Evolutionary conservation across 805 yeast species (phyloP), one percentile per base, ranked within the genome.

Genomic region (Ogataea glucozyma): DNA sequence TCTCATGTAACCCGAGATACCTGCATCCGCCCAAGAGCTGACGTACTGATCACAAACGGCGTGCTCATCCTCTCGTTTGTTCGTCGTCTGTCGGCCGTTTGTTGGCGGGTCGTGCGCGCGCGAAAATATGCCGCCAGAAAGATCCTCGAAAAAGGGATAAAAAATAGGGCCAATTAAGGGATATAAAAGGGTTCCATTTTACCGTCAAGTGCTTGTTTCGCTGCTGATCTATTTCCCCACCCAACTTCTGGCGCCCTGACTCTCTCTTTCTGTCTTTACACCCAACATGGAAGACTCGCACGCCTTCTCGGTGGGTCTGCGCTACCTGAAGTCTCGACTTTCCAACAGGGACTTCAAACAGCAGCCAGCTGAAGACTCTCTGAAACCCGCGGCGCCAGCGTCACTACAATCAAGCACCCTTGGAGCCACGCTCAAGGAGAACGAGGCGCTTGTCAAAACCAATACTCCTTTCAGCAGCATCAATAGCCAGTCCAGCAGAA

Each of bases 241-340:
- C 11, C 20, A 13, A 17, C 19, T 19, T 5, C 23, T n/a, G n/a
- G n/a, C n/a, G n/a, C 34, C 23, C 13, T 18, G n/a, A 26, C 7
- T 9, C 31, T 26, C 13, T 26, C 8, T 8, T 8, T 14, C 11
- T 18, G 31, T 13, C 17, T 14, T 31, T 26, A 34, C 12, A 27
- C 18, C 16, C 17, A 16, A 9, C 13, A 52, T 49, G 50, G 58
- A 53, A 17, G 58, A 57, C 13, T 27, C 51, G 10, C 49, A 47
- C 27, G 47, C 52, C 4, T 48, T 55, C 26, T 49, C 58, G 4
- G 51, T 49, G 20, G 53, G 60, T 12, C 44, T 57, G n/a, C 51
- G 57, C 21, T 51, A 43, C 26, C 47, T 57, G 12, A 57, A 52
- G 41, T 48, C 57, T 6, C 48, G 53, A 20, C 48, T 57, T 26